Percentiles rank a stretch among this genome's conserved stretches.
phyloP scores from a whole-genome alignment of 2,329 filamentous ascomycete genomes.

The Aureobasidium sp. region DNA sequence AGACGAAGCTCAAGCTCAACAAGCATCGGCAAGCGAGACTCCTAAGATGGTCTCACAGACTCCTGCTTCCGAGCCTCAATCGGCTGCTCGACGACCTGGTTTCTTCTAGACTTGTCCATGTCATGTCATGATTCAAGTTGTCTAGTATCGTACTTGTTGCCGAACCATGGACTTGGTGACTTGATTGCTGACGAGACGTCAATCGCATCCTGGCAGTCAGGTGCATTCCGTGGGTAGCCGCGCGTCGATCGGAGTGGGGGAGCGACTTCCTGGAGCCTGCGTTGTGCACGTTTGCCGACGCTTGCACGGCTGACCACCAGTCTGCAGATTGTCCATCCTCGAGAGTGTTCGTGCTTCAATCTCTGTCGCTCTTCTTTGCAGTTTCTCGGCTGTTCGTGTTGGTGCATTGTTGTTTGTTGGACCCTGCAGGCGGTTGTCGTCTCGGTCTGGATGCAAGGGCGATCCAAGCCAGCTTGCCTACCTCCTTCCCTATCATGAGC shows the following conservation, averaged over 20 bases:
- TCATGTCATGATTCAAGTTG: not conserved
- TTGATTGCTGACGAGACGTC: not conserved
- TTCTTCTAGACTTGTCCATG: not conserved
- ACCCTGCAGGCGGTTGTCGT: not conserved
- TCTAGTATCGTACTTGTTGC: not conserved
- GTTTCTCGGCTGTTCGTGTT: not conserved
- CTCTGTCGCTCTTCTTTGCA: not conserved
- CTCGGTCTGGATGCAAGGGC: constrained; percentile 5
- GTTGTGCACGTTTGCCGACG: not conserved
- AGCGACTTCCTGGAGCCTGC: not conserved
- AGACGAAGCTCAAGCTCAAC: not conserved
- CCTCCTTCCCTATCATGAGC: constrained; percentile 10
- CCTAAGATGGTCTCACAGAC: constrained; percentile 2
- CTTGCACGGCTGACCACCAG: constrained; percentile 6
- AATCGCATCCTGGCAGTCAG: not conserved
- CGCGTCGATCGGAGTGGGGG: not conserved
- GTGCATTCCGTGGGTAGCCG: not conserved
- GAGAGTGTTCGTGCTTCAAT: not conserved
- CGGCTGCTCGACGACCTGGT: constrained; percentile 1
- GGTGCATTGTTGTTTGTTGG: not conserved
- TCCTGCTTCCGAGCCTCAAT: not conserved
- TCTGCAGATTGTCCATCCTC: not conserved
- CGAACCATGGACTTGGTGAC: not conserved
- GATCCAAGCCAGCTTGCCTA: not conserved
- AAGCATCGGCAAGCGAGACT: not conserved